Conservation (phyloP, 495 filamentous ascomycete genomes). For the Hypoxylon fuscum region DNA sequence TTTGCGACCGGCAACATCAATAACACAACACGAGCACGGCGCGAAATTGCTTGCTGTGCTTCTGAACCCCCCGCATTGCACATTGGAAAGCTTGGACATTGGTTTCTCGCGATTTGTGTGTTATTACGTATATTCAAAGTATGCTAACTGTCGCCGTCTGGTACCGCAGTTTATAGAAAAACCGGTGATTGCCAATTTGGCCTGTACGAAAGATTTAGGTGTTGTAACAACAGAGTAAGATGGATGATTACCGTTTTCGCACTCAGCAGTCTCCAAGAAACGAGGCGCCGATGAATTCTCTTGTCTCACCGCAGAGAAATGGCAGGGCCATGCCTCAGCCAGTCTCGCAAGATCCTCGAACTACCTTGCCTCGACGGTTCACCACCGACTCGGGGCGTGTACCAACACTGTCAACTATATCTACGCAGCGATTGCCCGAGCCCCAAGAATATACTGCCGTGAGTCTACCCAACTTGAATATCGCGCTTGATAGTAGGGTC, state of each 20-base stretch:
- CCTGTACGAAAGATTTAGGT: constrained; percentile 57
- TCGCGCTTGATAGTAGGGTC: constrained; percentile 11
- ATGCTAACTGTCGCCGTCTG: constrained; percentile 23
- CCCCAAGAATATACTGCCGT: constrained; percentile 55
- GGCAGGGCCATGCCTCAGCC: constrained; percentile 66
- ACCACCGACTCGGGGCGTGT: constrained; percentile 90
- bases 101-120: constrained; percentile 19
- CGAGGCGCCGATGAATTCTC: constrained; percentile 74
- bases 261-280: constrained; percentile 75
- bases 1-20: constrained; percentile 14
- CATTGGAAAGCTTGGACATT: not conserved
- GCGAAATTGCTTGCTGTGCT: constrained; percentile 23
- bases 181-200: constrained; percentile 49
- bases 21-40: constrained; percentile 16
- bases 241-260: constrained; percentile 82
- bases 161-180: constrained; percentile 44
- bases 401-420: constrained; percentile 80
- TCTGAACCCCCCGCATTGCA: constrained; percentile 18
- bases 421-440: constrained; percentile 52
- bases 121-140: not conserved
- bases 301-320: constrained; percentile 74
- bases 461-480: constrained; percentile 41
- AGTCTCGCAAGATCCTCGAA: constrained; percentile 69
- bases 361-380: constrained; percentile 86
- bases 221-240: constrained; percentile 53